phyloP scores from a whole-genome alignment of 345 rosid genomes.

The Corymbia maculata region DNA sequence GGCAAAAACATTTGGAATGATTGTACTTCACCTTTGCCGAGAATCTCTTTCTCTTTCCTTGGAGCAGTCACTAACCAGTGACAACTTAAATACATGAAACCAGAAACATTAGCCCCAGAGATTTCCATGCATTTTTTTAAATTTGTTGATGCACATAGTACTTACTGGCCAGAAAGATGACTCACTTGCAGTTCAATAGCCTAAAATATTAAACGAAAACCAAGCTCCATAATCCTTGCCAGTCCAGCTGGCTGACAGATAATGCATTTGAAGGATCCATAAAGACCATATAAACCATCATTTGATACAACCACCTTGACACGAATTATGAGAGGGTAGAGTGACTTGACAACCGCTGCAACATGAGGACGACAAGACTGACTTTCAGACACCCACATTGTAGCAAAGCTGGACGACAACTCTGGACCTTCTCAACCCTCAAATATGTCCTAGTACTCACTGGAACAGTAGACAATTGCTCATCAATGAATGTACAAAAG shows the following conservation, averaged over 20 bases:
- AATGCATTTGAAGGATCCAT: not conserved
- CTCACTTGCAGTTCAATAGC: not conserved
- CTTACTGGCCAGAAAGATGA: not conserved
- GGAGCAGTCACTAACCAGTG: not conserved
- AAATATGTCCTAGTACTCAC: conserved; percentile 99
- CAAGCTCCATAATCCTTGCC: not conserved
- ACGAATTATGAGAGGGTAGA: conserved; percentile 25
- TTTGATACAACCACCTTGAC: not conserved
- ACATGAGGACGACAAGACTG: conserved; percentile 95
- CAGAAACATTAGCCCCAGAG: not conserved
- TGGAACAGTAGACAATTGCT: conserved; percentile 92
- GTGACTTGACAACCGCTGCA: conserved; percentile 85
- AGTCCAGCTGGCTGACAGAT: not conserved
- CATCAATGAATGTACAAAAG: conserved; percentile 31
- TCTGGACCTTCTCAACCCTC: conserved; percentile 94
- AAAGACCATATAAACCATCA: not conserved
- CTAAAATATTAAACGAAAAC: not conserved
- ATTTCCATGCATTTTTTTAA: not conserved
- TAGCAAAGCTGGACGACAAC: conserved; percentile 87
- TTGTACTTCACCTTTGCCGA: not conserved
- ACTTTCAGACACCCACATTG: conserved; percentile 80
- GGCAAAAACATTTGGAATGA: not conserved
- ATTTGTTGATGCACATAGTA: not conserved
- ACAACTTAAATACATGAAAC: not conserved
- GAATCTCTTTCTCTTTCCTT: not conserved